Evolutionary conservation across 2,329 filamentous ascomycete species (phyloP).

Genomic region (Alternaria sp.): DNA sequence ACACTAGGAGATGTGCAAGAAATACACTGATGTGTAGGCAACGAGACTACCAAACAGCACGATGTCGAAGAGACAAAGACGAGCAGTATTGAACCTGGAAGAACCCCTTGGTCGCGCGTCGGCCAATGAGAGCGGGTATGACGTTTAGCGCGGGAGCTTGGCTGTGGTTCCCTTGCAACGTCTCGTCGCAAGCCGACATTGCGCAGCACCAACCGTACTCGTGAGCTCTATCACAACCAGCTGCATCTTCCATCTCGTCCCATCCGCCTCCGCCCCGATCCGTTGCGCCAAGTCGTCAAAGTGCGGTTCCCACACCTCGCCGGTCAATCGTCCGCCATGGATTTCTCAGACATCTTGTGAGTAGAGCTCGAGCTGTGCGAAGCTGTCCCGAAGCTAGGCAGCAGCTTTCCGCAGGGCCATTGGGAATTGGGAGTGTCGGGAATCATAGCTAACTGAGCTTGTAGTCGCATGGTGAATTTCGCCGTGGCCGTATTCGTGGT

Average conservation of each 20-base stretch:
- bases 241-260: slow-evolving; percentile 5
- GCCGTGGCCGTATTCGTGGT: slow-evolving; percentile 86
- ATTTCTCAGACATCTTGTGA: slow-evolving; percentile 92
- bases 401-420: slow-evolving; percentile 12
- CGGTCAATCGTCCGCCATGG: slow-evolving; percentile 63
- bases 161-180: slow-evolving; percentile 9
- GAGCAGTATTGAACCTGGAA: not conserved
- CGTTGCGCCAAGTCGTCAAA: slow-evolving; percentile 27
- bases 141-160: slow-evolving; percentile 16
- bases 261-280: slow-evolving; percentile 1
- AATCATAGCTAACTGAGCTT: slow-evolving; percentile 22
- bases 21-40: not conserved
- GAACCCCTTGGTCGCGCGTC: slow-evolving; percentile 9
- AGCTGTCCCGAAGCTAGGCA: slow-evolving; percentile 29
- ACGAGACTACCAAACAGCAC: not conserved
- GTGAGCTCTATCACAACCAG: slow-evolving; percentile 6
- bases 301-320: slow-evolving; percentile 44
- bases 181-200: slow-evolving; percentile 13
- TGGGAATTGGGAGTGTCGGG: not conserved
- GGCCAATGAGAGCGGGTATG: slow-evolving; percentile 14
- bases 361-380: slow-evolving; percentile 46
- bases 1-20: not conserved
- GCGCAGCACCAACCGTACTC: slow-evolving; percentile 18
- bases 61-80: not conserved
- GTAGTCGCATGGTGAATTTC: slow-evolving; percentile 92